Evolutionary conservation across 352 stramenopile species (phyloP), one percentile per base, ranked within the genome.

Genomic region (Phytophthora colocasiae): DNA sequence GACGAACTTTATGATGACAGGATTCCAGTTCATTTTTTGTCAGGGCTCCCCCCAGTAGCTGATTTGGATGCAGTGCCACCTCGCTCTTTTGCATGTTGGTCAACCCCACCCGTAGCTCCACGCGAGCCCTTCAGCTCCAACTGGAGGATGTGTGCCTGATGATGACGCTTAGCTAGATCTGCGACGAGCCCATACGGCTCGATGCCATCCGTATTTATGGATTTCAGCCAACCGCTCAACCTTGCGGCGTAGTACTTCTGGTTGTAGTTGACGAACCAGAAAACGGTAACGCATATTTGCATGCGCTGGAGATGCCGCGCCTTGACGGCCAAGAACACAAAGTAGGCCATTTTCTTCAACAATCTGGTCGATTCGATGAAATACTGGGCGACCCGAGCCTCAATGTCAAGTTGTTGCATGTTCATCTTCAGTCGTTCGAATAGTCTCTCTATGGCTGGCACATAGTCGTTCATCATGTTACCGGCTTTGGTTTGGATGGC

Each of bases 381-480:
- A 6, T 53, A 53, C 7, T 53, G 46, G 3, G 11, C 44, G 8
- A 39, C 27, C 4, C 27, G 6, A 3, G 27, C 46, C 12, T 53
- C 46, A 6, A 40, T 26, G 46, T 53, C 46, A 4, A 3, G 40
- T 6, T 53, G 46, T 31, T 53, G 27, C 12, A 56, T 44, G 49
- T 43, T 45, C 49, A 56, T 56, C 19, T n/a, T 36, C 32, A 51
- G 44, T 10, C 7, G 22, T 22, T 38, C 24, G 12, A 51, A 51
- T 9, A 51, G 11, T 19, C 12, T 36, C 7, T 51, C 44, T 11
- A 51, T 4, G 44, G 39, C 24, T 2, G 24, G 44, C 24, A 51
- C 44, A 17, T 51, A 51, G 7, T 51, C 44, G 12, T 51, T 51
- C 44, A 38, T 51, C 22, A 51, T 51, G 10, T 36, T 51, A 4